phyloP scores from a whole-genome alignment of 1,139 yeast species.

The Zygosaccharomyces sapae region DNA sequence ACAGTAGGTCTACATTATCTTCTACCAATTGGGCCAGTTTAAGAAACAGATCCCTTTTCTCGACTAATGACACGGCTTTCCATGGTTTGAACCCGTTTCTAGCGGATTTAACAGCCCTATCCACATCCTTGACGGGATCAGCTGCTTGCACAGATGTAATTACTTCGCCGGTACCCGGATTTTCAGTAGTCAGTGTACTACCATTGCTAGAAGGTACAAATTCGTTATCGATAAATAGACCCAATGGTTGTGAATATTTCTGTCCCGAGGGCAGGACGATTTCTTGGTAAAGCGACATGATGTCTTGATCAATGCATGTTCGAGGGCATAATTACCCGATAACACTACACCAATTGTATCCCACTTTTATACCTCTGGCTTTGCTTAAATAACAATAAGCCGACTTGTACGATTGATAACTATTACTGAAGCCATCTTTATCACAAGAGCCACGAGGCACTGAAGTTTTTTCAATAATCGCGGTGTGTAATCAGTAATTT shows the following conservation, averaged over 20 bases:
- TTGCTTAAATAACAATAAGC: background rate
- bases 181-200: slow-evolving; percentile 56
- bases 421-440: background rate
- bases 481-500: background rate
- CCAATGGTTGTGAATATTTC: slow-evolving; percentile 62
- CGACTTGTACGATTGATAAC: background rate
- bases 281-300: slow-evolving; percentile 13
- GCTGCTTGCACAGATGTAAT: slow-evolving; percentile 56
- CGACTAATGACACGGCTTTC: slow-evolving; percentile 44
- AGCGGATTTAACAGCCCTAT: slow-evolving; percentile 60
- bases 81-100: slow-evolving; percentile 49
- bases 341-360: background rate
- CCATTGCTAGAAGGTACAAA: slow-evolving; percentile 62
- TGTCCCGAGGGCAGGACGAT: slow-evolving; percentile 57
- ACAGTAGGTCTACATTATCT: slow-evolving; percentile 44
- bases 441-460: background rate
- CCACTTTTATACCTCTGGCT: background rate
- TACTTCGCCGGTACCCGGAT: slow-evolving; percentile 61
- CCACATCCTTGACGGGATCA: slow-evolving; percentile 53
- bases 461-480: background rate
- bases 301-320: background rate
- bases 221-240: slow-evolving; percentile 78
- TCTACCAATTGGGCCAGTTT: slow-evolving; percentile 54
- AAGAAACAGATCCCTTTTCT: slow-evolving; percentile 44
- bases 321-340: background rate